A percentile compares a stretch with the other conserved stretches of the same genome.
Conservation (phyloP, 306 rosid species). For the Dalbergia cochinchinensis region DNA sequence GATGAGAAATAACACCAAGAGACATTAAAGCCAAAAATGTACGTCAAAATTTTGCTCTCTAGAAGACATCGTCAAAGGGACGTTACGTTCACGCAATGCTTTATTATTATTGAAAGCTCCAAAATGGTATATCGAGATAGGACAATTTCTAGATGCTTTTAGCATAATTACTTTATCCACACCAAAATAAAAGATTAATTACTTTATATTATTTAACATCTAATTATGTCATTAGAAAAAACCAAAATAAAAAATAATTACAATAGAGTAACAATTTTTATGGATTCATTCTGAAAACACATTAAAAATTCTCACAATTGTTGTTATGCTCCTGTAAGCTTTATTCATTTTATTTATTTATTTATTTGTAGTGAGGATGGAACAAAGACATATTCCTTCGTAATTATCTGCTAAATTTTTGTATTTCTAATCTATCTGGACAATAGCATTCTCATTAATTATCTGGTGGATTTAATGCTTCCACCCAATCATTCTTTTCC, state of each 20-base stretch:
- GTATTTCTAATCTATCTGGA: too few species aligned
- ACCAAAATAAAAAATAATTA: too few species aligned
- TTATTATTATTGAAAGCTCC: slow-evolving; percentile 3
- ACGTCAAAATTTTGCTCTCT: neutral
- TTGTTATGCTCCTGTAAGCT: neutral
- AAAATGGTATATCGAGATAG: neutral
- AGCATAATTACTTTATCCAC: neutral
- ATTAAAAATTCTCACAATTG: neutral
- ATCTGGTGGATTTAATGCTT: too few species aligned
- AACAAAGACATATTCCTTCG: slow-evolving; percentile 18
- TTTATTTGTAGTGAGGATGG: neutral
- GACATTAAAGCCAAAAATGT: slow-evolving; percentile 14
- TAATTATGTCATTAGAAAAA: too few species aligned
- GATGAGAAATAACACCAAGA: neutral
- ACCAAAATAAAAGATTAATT: neutral
- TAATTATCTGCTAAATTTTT: neutral
- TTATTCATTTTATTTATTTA: neutral
- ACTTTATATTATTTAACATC: neutral
- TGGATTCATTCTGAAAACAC: neutral
- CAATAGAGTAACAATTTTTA: too few species aligned
- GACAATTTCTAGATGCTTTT: neutral
- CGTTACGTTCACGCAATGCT: slow-evolving; percentile 40
- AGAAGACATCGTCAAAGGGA: slow-evolving; percentile 27
- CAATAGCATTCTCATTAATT: too few species aligned
- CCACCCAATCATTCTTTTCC: too few species aligned